Evolutionary conservation across 306 rosid species (phyloP), one percentile per base, ranked within the genome.

Genomic region (Vigna angularis): DNA sequence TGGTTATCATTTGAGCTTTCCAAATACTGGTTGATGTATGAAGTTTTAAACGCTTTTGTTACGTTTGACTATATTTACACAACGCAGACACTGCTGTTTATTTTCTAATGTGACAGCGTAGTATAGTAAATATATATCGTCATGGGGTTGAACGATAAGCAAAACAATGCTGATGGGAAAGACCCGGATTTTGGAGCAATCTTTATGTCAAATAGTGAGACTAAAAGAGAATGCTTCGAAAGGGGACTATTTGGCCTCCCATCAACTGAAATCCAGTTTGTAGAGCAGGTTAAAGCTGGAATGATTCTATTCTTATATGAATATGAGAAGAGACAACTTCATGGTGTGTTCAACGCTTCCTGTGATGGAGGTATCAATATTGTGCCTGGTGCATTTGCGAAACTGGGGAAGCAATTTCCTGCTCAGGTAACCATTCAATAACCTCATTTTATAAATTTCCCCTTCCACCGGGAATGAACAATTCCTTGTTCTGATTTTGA

Each of bases 271-370:
- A 79, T 84, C 58, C 81, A 51, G 15, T 86, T 89, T 80, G 87
- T 91, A 17, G 78, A 75, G 74, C 83, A 83, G 83, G 67, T 91
- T 57, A 87, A 89, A 79, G 30, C 68, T 0, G 93, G 92, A 15
- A 86, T 85, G 84, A n/a, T 85, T 74, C 71, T 91, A 58, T 91
- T 91, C 80, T 88, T 91, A 16, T 89, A 83, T 47, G 93, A 91
- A 36, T 68, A 79, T 48, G 93, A 89, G 67, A 81, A 77, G 66
- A 83, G 78, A 74, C 64, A 67, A 59, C 96, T 91, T 58, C 81
- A 91, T 58, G 96, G 96, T 22, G 93, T 91, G 47, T 91, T 81
- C 44, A 66, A 34, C 84, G 91, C 93, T 26, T 18, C 73, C 50
- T 76, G 83, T 69, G 87, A 87, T 45, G 96, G 96, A 15, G 68